Evolutionary conservation across 768 basidiomycete species (phyloP), one percentile per base, ranked within the genome.

Genomic region (Mycena amicta): DNA sequence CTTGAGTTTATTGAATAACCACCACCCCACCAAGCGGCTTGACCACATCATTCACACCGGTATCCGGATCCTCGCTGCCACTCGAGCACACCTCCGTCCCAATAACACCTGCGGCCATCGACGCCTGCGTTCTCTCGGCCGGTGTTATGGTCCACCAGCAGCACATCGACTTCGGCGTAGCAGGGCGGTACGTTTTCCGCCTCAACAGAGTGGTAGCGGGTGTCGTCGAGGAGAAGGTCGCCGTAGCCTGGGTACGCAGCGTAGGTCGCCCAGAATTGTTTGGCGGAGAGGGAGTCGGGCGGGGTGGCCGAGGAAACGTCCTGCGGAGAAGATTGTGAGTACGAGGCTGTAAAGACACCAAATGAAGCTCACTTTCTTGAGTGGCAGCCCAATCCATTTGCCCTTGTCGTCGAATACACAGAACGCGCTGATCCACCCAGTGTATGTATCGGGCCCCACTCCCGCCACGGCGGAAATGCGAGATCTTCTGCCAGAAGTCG

Each of bases 341-440:
- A n/a, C n/a, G n/a, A n/a, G n/a, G n/a, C n/a, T n/a, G n/a, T n/a
- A n/a, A n/a, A n/a, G n/a, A 6, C 8, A 45, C 31, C 6, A 16
- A 37, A 52, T 20, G 13, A 3, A 13, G 29, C n/a, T n/a, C n/a
- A n/a, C n/a, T 27, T 40, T 40, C 40, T 26, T 40, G n/a, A 41
- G 12, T 20, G 6, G 4, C 30, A 5, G 12, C 31, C 73, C 74
- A 27, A 71, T 68, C 73, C 75, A 76, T 41, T 61, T 53, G 2
- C 74, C 73, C 3, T 61, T 63, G 18, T 69, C 66, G 50, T 69
- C 61, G 60, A 75, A 75, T 12, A 73, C 68, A 43, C 73, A 71
- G 47, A 76, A 75, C 16, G 74, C 71, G 18, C 72, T 75, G 52
- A 76, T 68, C 75, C 75, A 75, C 0, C 74, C 74, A 3, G 73